Evolutionary conservation across 371 early-diverging fungal genomes (phyloP).

Genomic region (Rhizomucor miehei): DNA sequence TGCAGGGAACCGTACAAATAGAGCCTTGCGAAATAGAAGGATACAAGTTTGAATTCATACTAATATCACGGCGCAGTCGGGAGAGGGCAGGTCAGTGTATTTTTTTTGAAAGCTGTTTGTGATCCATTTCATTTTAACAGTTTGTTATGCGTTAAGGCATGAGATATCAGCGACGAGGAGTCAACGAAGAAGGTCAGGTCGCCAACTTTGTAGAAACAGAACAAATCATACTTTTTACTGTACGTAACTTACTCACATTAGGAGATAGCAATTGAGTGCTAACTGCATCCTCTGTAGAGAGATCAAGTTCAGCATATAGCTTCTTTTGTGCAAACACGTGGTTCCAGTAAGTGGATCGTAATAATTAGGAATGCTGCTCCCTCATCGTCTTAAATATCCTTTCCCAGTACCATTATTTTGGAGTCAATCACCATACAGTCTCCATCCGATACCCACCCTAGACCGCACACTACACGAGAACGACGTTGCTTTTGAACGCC

Average conservation of each 20-base stretch:
- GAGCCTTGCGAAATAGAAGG: slow-evolving; percentile 62
- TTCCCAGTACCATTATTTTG: slow-evolving; percentile 59
- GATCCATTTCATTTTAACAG: not conserved
- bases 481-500: slow-evolving; percentile 46
- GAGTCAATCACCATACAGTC: slow-evolving; percentile 67
- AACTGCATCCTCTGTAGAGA: slow-evolving; percentile 22
- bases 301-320: slow-evolving; percentile 49
- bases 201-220: slow-evolving; percentile 78
- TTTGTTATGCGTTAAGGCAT: slow-evolving; percentile 47
- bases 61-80: slow-evolving; percentile 57
- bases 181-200: slow-evolving; percentile 60
- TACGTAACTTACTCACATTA: slow-evolving; percentile 2
- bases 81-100: slow-evolving; percentile 49
- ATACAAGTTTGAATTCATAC: slow-evolving; percentile 52
- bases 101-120: not conserved
- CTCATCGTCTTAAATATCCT: not conserved
- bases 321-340: slow-evolving; percentile 65
- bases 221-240: slow-evolving; percentile 43
- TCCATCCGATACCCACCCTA: slow-evolving; percentile 63
- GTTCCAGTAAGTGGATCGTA: slow-evolving; percentile 47
- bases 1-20: slow-evolving; percentile 69
- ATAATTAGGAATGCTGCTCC: no score
- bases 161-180: slow-evolving; percentile 64
- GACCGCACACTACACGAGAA: slow-evolving; percentile 60
- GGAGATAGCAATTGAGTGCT: not conserved